A percentile compares a stretch with the other conserved stretches of the same genome.
phyloP scores from a whole-genome alignment of 2,329 filamentous ascomycete genomes.

The Fusarium haematococcum region DNA sequence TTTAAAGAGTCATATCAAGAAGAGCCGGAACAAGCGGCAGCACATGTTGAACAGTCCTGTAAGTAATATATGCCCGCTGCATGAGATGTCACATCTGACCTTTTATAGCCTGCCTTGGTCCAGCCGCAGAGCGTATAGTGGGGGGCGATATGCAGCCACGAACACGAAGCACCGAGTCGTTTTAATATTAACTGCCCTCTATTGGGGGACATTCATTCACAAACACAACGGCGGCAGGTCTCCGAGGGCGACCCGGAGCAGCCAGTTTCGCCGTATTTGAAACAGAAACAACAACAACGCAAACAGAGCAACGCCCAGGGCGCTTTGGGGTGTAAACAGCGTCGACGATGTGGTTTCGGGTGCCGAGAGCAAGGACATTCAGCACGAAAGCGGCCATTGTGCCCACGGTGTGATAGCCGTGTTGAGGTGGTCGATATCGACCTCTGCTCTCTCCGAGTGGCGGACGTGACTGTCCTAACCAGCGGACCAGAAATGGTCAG shows the following conservation, averaged over 20 bases:
- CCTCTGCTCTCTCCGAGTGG: constrained; percentile 38
- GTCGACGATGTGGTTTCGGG: constrained; percentile 27
- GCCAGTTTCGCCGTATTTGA: constrained; percentile 24
- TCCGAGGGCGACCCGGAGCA: constrained; percentile 42
- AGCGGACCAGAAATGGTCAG: constrained; percentile 45
- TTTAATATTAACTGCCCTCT: constrained; percentile 29
- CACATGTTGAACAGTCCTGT: constrained; percentile 97
- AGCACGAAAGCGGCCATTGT: constrained; percentile 35
- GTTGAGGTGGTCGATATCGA: constrained; percentile 37
- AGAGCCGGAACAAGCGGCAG: constrained; percentile 92
- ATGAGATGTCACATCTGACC: constrained; percentile 11
- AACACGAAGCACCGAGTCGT: constrained; percentile 30
- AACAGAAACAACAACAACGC: constrained; percentile 25
- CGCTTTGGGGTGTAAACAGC: constrained; percentile 27
- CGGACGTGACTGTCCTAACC: constrained; percentile 45
- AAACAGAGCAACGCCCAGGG: constrained; percentile 33
- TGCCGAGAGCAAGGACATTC: constrained; percentile 32
- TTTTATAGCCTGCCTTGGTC: constrained; percentile 63
- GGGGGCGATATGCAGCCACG: constrained; percentile 24
- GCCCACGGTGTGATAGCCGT: constrained; percentile 49
- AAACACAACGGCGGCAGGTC: constrained; percentile 28
- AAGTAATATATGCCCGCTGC: constrained; percentile 58
- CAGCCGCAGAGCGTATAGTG: constrained; percentile 67
- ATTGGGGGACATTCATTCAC: constrained; percentile 38
- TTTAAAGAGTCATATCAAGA: constrained; percentile 98